Conservation (phyloP, 2,329 filamentous ascomycete genomes). For the Sordariomycetes sp. region DNA sequence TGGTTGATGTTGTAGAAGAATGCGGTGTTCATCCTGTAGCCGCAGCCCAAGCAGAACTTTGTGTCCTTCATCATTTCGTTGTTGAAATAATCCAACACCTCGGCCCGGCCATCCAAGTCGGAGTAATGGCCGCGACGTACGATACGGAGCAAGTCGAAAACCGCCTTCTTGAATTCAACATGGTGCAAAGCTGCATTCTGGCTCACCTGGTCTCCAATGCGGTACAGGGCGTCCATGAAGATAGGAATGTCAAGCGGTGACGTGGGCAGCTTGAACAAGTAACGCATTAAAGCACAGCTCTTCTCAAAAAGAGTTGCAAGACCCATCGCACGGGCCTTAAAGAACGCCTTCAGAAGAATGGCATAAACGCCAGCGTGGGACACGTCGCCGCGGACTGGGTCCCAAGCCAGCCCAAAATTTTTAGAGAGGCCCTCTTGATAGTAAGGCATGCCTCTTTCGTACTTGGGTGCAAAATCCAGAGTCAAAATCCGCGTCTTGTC, state of each 20-base stretch:
- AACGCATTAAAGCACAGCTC: conserved; percentile 18
- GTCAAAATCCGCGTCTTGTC: conserved; percentile 9
- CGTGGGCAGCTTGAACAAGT: conserved; percentile 17
- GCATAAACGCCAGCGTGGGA: conserved; percentile 22
- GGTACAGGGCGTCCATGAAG: conserved; percentile 23
- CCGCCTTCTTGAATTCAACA: conserved; percentile 10
- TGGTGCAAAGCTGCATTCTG: no score
- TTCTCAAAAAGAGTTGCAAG: conserved; percentile 19
- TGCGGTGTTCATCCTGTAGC: conserved; percentile 19
- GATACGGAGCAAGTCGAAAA: conserved; percentile 23
- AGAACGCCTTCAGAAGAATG: conserved; percentile 21
- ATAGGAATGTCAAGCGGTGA: conserved; percentile 14
- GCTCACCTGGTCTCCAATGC: conserved; percentile 9
- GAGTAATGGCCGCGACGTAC: conserved; percentile 16
- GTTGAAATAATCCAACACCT: conserved; percentile 7
- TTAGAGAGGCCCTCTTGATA: neutral
- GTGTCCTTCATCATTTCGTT: conserved; percentile 12
- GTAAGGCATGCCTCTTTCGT: conserved; percentile 17
- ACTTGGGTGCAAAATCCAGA: conserved; percentile 25
- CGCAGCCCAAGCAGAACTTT: conserved; percentile 23
- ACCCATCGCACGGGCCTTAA: conserved; percentile 20
- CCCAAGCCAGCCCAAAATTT: conserved; percentile 20
- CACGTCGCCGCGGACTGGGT: conserved; percentile 10
- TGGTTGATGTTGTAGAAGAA: conserved; percentile 18
- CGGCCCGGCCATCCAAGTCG: conserved; percentile 9